Conservation (phyloP, 2,329 filamentous ascomycete genomes). For the Proliferodiscus dingleyae region DNA sequence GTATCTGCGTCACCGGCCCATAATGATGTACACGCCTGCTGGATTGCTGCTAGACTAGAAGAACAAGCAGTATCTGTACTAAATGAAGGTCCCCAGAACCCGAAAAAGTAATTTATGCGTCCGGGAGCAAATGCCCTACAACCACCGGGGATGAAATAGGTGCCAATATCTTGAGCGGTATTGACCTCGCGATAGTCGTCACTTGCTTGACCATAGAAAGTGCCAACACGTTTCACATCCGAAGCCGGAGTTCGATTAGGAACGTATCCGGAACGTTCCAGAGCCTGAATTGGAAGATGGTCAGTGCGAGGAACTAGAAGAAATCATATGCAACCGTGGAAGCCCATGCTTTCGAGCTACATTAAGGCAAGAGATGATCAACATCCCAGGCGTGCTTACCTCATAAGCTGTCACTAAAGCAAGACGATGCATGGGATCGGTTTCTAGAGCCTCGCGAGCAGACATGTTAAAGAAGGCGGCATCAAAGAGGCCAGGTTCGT, state of each 20-base stretch:
- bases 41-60: conserved; percentile 48
- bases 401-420: conserved; percentile 67
- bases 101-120: conserved; percentile 36
- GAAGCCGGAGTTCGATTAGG: conserved; percentile 21
- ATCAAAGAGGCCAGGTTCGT: conserved; percentile 71
- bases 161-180: conserved; percentile 22
- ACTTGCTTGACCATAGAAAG: conserved; percentile 22
- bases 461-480: conserved; percentile 82
- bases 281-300: conserved; percentile 75
- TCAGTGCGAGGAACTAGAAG: too few relatives aligned
- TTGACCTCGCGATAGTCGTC: conserved; percentile 26
- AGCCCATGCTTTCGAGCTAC: too few relatives aligned
- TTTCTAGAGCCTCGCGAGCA: conserved; percentile 70
- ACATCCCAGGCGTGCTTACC: too few relatives aligned
- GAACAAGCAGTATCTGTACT: conserved; percentile 57
- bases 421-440: conserved; percentile 73
- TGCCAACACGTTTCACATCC: conserved; percentile 36
- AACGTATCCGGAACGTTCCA: conserved; percentile 75
- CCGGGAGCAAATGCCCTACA: conserved; percentile 30
- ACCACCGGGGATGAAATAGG: conserved; percentile 39
- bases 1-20: conserved; percentile 40
- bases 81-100: conserved; percentile 45
- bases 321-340: too few relatives aligned
- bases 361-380: too few relatives aligned
- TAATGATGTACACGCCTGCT: conserved; percentile 48